Evolutionary conservation across 495 filamentous ascomycete species (phyloP).

Genomic region (Podospora appendiculata): DNA sequence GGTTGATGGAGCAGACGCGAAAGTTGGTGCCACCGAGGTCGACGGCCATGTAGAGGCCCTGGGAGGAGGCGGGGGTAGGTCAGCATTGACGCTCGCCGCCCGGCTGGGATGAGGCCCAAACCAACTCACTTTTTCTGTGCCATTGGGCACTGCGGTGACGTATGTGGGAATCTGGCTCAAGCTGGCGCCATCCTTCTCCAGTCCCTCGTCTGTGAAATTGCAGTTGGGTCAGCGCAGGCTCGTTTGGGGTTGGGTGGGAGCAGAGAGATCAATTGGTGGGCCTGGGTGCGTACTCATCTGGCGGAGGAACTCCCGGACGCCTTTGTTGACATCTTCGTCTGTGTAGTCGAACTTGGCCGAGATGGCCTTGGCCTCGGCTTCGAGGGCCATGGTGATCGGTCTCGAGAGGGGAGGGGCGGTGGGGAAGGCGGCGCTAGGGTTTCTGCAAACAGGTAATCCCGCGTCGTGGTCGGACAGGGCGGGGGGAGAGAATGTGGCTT

Average conservation of each 20-base stretch:
- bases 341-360: slow-evolving; percentile 81
- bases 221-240: not conserved
- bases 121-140: slow-evolving; percentile 73
- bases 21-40: slow-evolving; percentile 98
- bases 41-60: slow-evolving; percentile 94
- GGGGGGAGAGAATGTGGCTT: slow-evolving; percentile 32
- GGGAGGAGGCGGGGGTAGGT: not conserved
- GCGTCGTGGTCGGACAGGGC: slow-evolving; percentile 13
- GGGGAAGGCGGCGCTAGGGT: slow-evolving; percentile 41
- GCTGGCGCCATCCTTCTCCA: slow-evolving; percentile 66
- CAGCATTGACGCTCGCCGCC: not conserved
- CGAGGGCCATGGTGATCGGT: slow-evolving; percentile 49
- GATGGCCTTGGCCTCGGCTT: slow-evolving; percentile 68
- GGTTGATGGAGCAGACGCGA: slow-evolving; percentile 86
- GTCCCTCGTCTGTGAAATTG: slow-evolving; percentile 56
- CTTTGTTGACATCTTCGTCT: slow-evolving; percentile 67
- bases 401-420: slow-evolving; percentile 37
- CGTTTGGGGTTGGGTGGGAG: not conserved
- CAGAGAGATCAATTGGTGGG: not conserved
- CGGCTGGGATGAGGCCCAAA: not conserved
- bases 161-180: slow-evolving; percentile 96
- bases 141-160: slow-evolving; percentile 92
- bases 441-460: slow-evolving; percentile 8
- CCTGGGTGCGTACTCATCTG: slow-evolving; percentile 59
- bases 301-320: slow-evolving; percentile 73